Base-by-base conservation (phyloP, 495 filamentous ascomycete species). In the Neurospora sp. region DNA sequence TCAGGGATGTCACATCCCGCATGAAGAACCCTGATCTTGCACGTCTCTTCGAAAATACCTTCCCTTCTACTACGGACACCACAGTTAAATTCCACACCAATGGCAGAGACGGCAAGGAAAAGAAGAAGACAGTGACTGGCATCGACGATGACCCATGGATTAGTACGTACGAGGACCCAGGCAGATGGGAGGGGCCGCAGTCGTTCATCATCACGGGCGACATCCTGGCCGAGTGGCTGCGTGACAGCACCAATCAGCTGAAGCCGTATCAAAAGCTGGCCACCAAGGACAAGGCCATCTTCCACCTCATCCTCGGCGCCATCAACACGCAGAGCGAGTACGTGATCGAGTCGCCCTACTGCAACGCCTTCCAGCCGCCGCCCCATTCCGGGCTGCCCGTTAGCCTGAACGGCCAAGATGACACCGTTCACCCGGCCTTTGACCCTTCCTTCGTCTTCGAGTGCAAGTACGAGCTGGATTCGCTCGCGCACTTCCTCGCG, bases 381-480 rank as follows among this genome's bases (percentile, higher is more conserved):
- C 89, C 92, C 16, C 90, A 92, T 17, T 96, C 93, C 71, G 88
- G 90, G 3, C 84, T 98, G 1, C 76, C 83, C 9, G 84, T 91
- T 8, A 89, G 89, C 59, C 84, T 83, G 70, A 96, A 92, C 75
- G 91, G 92, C 2, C 91, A 96, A 75, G 87, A 90, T 38, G 96
- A 99, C 77, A 82, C 77, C 16, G 96, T 99, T 1, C 93, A 97
- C 76, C 96, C 96, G 1, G 84, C 84, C 3, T 98, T 96, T 77
- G 93, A 97, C 76, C 90, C 90, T 8, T 87, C 87, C 0, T 87
- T 88, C 69, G 96, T 99, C 10, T 99, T 96, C 77, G 96, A 99
- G 80, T 99, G 96, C 87, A 99, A 99, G 82, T 99, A 98, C 81
- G 96, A 99, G 82, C 88, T 99, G 7, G 96, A 99, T 80, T 98